These are phyloP conservation scores for Gyrodon lividus DNA, from an alignment of 768 basidiomycete genomes.

Conservation along the genomic window DNA sequence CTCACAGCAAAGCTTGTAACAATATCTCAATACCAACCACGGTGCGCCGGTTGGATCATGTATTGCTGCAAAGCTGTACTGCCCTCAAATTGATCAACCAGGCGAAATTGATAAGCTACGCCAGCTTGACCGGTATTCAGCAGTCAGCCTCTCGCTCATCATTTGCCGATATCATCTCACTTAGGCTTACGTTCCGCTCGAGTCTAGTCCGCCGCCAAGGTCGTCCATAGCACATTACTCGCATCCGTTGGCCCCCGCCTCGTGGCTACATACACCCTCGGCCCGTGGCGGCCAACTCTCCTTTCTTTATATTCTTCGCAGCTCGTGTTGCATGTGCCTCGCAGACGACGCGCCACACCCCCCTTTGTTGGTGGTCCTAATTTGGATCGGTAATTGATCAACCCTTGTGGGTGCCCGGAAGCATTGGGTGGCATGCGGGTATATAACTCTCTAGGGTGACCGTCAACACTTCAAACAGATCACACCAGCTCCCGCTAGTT, in stretches of 20 bases:
- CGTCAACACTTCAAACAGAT: background rate
- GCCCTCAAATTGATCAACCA: too few relatives aligned
- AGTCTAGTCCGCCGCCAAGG: background rate
- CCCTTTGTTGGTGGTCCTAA: slow-evolving; percentile 1
- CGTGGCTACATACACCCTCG: slow-evolving; percentile 9
- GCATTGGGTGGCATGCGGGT: slow-evolving; percentile 11
- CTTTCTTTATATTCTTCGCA: slow-evolving; percentile 6
- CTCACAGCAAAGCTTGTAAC: too few relatives aligned
- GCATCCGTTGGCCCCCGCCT: slow-evolving; percentile 12
- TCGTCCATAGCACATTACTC: background rate
- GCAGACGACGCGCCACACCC: slow-evolving; percentile 1
- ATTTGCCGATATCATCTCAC: background rate
- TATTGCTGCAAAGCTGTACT: too few relatives aligned
- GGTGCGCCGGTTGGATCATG: too few relatives aligned
- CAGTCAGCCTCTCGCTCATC: background rate
- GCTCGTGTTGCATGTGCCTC: slow-evolving; percentile 5
- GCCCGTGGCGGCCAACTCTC: background rate
- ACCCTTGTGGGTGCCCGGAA: background rate
- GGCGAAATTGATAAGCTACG: too few relatives aligned
- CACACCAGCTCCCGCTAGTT: background rate
- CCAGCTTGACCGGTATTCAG: too few relatives aligned
- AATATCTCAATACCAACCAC: too few relatives aligned
- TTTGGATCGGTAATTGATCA: background rate
- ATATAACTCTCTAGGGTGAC: slow-evolving; percentile 12
- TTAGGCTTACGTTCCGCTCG: slow-evolving; percentile 18